Evolutionary conservation across 1,284 basidiomycete genomes (phyloP).

Genomic region (Microbotryum saponariae): DNA sequence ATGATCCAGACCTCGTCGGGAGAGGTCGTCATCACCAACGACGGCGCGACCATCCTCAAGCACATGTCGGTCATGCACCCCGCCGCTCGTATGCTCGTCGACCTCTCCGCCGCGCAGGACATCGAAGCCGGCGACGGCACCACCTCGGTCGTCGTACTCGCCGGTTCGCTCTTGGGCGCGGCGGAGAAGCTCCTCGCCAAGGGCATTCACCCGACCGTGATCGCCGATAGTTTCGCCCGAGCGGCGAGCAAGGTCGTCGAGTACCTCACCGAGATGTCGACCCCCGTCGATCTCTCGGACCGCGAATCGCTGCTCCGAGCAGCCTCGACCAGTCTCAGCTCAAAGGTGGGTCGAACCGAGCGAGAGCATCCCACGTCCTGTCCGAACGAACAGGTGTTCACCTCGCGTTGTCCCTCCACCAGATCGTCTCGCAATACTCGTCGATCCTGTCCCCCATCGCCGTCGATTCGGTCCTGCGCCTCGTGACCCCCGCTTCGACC

Average conservation of each 20-base stretch:
- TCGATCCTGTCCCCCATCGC: conserved; percentile 95
- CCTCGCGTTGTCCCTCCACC: neutral
- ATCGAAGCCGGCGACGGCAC: conserved; percentile 98
- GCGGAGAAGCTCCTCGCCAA: conserved; percentile 96
- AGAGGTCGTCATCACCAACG: conserved; percentile 97
- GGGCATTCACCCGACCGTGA: conserved; percentile 93
- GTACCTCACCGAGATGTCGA: conserved; percentile 85
- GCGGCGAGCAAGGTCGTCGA: conserved; percentile 91
- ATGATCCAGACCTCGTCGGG: conserved; percentile 97
- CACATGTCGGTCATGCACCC: conserved; percentile 97
- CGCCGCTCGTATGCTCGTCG: conserved; percentile 97
- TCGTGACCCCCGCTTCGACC: conserved; percentile 59
- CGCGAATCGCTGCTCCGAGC: conserved; percentile 78
- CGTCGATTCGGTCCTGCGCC: conserved; percentile 85
- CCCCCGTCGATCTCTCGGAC: conserved; percentile 86
- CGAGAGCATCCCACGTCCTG: neutral
- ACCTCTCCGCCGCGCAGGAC: conserved; percentile 96
- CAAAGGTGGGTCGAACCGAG: conserved; percentile 50
- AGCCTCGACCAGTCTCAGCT: conserved; percentile 91
- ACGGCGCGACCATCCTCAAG: conserved; percentile 95
- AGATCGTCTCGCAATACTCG: conserved; percentile 99
- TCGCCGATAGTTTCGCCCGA: conserved; percentile 90
- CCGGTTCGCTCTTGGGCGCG: conserved; percentile 83
- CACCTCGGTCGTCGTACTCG: conserved; percentile 95
- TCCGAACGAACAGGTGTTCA: neutral